phyloP scores from a whole-genome alignment of 1,284 basidiomycete genomes.

The Moniliophthora roreri region DNA sequence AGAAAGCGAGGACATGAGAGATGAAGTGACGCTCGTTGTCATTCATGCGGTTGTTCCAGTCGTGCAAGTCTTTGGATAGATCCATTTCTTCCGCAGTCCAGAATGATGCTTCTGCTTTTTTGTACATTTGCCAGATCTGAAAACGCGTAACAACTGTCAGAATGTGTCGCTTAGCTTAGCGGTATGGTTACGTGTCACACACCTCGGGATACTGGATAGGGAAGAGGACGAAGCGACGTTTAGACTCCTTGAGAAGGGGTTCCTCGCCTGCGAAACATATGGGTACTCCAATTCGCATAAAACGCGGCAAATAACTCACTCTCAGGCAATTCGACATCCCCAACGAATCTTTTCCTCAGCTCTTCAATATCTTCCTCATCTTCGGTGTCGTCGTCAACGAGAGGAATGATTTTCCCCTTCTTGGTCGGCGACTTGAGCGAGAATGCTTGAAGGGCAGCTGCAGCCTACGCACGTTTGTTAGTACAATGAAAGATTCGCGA shows the following conservation, averaged over 20 bases:
- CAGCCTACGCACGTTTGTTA: conserved; percentile 27
- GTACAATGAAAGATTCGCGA: not conserved
- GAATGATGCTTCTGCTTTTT: conserved; percentile 90
- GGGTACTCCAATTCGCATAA: conserved; percentile 69
- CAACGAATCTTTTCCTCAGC: conserved; percentile 53
- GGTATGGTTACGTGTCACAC: conserved; percentile 20
- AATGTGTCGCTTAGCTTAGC: conserved; percentile 37
- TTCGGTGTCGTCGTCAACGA: conserved; percentile 17
- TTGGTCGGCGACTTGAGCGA: conserved; percentile 36
- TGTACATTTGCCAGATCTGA: conserved; percentile 97
- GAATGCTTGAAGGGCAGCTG: conserved; percentile 37
- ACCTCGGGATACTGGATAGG: conserved; percentile 95
- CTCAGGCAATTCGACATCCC: conserved; percentile 67
- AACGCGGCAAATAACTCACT: conserved; percentile 42
- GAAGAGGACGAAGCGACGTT: conserved; percentile 87
- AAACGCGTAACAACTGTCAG: not conserved
- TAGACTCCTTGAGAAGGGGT: conserved; percentile 81
- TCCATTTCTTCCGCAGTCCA: conserved; percentile 99
- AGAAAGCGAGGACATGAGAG: conserved; percentile 96
- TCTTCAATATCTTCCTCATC: conserved; percentile 17
- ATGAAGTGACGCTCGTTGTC: conserved; percentile 95
- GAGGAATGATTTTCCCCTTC: conserved; percentile 27
- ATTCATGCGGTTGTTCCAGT: conserved; percentile 94
- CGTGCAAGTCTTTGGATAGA: conserved; percentile 88
- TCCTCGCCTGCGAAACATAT: conserved; percentile 88